These are phyloP conservation scores for Plasmodium chabaudi DNA, from an alignment of 169 alveolate genomes.

Conservation along the genomic window DNA sequence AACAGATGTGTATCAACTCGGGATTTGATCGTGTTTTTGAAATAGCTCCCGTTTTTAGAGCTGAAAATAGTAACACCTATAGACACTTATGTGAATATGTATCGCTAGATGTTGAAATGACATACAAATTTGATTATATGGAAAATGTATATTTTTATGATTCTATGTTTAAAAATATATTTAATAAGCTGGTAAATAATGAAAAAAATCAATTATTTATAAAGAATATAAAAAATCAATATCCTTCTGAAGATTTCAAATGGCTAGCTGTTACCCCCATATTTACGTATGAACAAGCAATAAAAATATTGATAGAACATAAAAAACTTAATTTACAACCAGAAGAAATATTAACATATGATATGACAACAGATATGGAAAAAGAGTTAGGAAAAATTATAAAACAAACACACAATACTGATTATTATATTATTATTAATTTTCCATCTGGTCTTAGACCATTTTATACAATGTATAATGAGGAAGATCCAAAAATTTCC, in stretches of 20 bases:
- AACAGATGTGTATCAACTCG: constrained; percentile 98
- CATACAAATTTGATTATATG: constrained; percentile 94
- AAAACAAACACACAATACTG: constrained; percentile 95
- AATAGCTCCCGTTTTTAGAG: constrained; percentile 99
- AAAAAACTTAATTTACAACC: constrained; percentile 83
- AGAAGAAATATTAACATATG: constrained; percentile 89
- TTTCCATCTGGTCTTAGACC: constrained; percentile 98
- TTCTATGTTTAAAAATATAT: constrained; percentile 91
- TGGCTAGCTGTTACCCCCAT: constrained; percentile 73
- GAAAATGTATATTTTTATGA: constrained; percentile 97
- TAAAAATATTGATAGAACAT: constrained; percentile 82
- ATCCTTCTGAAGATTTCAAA: constrained; percentile 50
- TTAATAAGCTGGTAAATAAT: constrained; percentile 87
- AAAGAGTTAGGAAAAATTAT: constrained; percentile 95
- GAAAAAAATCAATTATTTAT: constrained; percentile 45
- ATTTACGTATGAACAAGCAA: constrained; percentile 82
- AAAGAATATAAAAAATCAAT: constrained; percentile 63
- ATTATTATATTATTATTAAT: constrained; percentile 96
- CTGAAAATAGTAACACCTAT: constrained; percentile 98
- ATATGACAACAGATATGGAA: constrained; percentile 95
- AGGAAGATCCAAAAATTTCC: constrained; percentile 83
- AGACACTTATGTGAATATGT: constrained; percentile 99
- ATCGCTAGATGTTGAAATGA: constrained; percentile 99
- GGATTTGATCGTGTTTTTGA: constrained; percentile 98
- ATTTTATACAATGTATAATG: constrained; percentile 98